Base-by-base conservation (phyloP, 2,329 filamentous ascomycete genomes). In the Zalaria obscura region DNA sequence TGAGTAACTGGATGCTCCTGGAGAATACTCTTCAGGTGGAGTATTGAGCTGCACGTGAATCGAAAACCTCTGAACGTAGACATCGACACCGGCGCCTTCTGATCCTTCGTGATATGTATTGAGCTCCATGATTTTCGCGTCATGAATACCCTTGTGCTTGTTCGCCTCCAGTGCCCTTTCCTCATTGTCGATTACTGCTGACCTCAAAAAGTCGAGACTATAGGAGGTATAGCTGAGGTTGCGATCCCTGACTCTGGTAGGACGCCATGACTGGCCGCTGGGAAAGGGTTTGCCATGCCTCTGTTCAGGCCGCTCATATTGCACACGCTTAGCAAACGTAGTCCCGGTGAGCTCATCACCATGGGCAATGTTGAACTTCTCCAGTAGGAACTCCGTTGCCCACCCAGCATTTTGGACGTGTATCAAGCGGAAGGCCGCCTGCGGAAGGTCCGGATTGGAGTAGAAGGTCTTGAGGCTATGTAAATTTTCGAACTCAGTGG, bases 351-450 rank as follows among this genome's bases (percentile, higher is more conserved):
- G 50, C 40, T 70, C 65, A 41, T 60, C 61, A 8, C 53, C 50
- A 37, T 67, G 60, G 42, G 68, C 60, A 44, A 74, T 72, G 41
- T 71, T 69, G 56, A 69, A 73, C 47, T 72, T 73, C 27, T 61
- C 56, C 29, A 72, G 54, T 2, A 74, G 52, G 45, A 65, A 73
- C 2, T 55, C 55, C 29, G 62, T 65, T 0, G 70, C 70, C 68
- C 69, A 72, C 5, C 55, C 55, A 5, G 69, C 69, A 45, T 73
- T 73, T 50, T 74, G 70, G 3, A 73, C 66, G 45, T 74, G 70
- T 36, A 52, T 53, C 4, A 64, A 56, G 5, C 61, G 48, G 27
- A 63, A 50, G 8, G 59, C 57, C 29, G 61, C 56, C 42, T 59
- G 54, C 3, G 56, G 54, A 37, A 60, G 50, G 9, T 59, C 50